Evolutionary conservation across 148 eudicot genomes (phyloP), one percentile per base, ranked within the genome.

Genomic region (Chenopodium berlandieri): DNA sequence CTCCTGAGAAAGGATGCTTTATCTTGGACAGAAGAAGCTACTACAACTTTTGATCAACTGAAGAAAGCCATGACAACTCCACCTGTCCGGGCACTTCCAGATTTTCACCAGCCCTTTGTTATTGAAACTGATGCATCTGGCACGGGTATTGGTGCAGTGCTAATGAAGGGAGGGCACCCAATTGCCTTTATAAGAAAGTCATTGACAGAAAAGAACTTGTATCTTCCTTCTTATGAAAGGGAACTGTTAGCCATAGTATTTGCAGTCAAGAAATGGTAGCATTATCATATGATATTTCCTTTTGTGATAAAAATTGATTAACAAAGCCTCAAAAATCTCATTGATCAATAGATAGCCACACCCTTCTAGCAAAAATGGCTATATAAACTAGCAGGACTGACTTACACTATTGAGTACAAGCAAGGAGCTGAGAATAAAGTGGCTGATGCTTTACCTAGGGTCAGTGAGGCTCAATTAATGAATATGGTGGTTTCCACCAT

Each of bases 311-410:
- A 10, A 32, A 58, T 68, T 1, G 50, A 58, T 4, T 69, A 76
- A 1, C 50, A 76, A 2, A 76, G 79, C 31, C 25, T 76, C 5
- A 76, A 60, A 9, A 20, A 76, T 19, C 30, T 76, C 25, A 9
- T 76, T 0, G 48, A 76, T 3, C 69, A 76, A 1, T 32, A 32
- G 22, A 4, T 76, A 3, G 2, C 25, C 19, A 76, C 69, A 3
- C 27, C 67, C 14, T 32, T 76, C 11, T 69, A 76, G 1, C 77
- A 76, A 1, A 58, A 58, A 32, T 76, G 69, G 69, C 46, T 76
- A 7, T 37, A 69, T 2, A 76, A 76, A 2, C 2, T 76, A 2
- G 12, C 63, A 0, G 69, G 79, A 0, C 20, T 30, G 1, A 32
- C 22, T 19, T 76, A 76, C 13, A 19, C 2, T 1, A 60, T 76